Conservation (phyloP, 2,329 filamentous ascomycete species). For the Aspergillus awamori region DNA sequence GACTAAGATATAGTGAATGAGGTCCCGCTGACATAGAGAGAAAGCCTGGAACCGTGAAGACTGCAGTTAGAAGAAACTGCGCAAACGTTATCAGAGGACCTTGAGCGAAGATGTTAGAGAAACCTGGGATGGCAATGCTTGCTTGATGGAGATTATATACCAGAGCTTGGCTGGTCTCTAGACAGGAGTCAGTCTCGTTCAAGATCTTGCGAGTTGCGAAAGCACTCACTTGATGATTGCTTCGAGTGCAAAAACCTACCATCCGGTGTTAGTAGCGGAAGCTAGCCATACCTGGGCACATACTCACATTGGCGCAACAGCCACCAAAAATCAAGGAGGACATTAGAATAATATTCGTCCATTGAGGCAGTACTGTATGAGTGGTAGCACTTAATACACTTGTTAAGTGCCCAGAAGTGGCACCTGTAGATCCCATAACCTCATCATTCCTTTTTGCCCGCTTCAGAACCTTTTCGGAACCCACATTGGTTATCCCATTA, state of each 20-base stretch:
- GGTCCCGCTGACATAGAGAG: conserved; percentile 64
- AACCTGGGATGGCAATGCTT: conserved; percentile 1
- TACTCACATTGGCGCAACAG: conserved; percentile 84
- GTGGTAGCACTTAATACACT: conserved; percentile 33
- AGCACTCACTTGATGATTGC: conserved; percentile 82
- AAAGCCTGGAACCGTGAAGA: conserved; percentile 75
- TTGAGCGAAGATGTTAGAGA: conserved; percentile 36
- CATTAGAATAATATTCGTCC: conserved; percentile 68
- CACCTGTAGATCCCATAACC: background rate
- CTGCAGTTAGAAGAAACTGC: conserved; percentile 80
- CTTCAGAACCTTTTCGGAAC: background rate
- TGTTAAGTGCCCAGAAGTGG: conserved; percentile 2
- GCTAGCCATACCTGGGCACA: conserved; percentile 4
- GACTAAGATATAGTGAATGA: conserved; percentile 71
- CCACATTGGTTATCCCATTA: background rate
- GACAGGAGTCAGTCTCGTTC: conserved; percentile 15
- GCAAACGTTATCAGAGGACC: conserved; percentile 86
- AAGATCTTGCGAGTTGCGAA: no score
- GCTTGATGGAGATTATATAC: conserved; percentile 50
- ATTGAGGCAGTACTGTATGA: conserved; percentile 55
- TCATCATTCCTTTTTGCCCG: background rate
- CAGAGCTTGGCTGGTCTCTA: conserved; percentile 81
- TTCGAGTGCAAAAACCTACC: conserved; percentile 89
- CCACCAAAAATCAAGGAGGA: conserved; percentile 89
- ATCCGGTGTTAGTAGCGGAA: conserved; percentile 26